phyloP scores from a whole-genome alignment of 164 flowering plant species.

The Chimonanthus praecox region DNA sequence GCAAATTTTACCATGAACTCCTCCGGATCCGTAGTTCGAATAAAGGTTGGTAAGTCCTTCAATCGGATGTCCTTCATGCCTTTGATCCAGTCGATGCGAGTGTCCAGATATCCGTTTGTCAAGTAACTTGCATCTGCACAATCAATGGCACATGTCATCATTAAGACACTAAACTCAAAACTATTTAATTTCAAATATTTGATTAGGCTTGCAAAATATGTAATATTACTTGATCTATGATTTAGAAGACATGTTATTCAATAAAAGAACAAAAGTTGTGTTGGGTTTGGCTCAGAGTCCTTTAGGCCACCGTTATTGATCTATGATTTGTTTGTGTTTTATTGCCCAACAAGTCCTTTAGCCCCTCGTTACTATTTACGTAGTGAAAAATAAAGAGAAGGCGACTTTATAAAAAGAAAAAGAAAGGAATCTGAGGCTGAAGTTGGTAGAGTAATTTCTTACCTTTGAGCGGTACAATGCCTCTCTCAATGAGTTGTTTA shows the following conservation, averaged over 20 bases:
- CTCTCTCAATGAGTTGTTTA: conserved; percentile 22
- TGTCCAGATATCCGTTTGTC: conserved; percentile 33
- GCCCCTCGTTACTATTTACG: no score
- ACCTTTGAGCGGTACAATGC: conserved; percentile 46
- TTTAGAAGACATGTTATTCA: neutral
- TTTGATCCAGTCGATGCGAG: conserved; percentile 32
- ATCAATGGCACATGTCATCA: no score
- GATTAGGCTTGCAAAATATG: neutral
- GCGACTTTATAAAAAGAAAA: no score
- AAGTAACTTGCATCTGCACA: conserved; percentile 29
- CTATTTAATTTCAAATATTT: no score
- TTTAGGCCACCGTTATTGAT: no score
- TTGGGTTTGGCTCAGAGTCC: no score
- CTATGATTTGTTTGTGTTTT: no score
- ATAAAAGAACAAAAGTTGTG: neutral
- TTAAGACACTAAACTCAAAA: no score
- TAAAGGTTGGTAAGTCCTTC: conserved; percentile 33
- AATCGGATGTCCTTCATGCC: conserved; percentile 34
- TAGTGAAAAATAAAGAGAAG: no score
- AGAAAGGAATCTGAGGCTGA: neutral
- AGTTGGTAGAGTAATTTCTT: neutral
- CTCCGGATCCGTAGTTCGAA: conserved; percentile 23
- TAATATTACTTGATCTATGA: no score
- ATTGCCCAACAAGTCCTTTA: no score
- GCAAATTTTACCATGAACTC: conserved; percentile 29